Percentiles rank a stretch among this genome's conserved stretches.
These are phyloP conservation scores for Zygosaccharomyces gambellarensis DNA, from an alignment of 805 yeast genomes.

Conservation along the genomic window DNA sequence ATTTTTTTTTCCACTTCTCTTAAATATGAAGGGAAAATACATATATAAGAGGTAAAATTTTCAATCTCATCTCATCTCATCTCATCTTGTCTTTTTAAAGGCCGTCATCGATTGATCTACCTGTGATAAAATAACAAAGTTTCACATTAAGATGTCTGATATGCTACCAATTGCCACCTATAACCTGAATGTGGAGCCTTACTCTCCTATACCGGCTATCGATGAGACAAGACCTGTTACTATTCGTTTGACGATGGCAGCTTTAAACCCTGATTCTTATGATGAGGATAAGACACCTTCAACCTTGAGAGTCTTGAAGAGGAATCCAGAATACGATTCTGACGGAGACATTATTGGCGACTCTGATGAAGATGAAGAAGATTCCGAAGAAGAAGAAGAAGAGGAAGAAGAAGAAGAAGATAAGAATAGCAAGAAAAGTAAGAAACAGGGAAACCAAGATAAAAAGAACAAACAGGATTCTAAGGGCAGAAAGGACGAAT, in stretches of 20 bases:
- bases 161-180: slow-evolving; percentile 82
- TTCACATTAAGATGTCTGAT: slow-evolving; percentile 48
- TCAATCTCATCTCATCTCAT: slow-evolving; percentile 11
- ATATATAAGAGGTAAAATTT: slow-evolving; percentile 7
- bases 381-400: slow-evolving; percentile 42
- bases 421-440: slow-evolving; percentile 45
- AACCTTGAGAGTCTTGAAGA: slow-evolving; percentile 83
- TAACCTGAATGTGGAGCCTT: slow-evolving; percentile 82
- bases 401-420: slow-evolving; percentile 41
- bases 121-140: background rate
- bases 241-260: slow-evolving; percentile 88
- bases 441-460: slow-evolving; percentile 45
- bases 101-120: background rate
- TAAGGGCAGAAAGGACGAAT: slow-evolving; percentile 38
- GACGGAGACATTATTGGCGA: slow-evolving; percentile 45
- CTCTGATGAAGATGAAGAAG: slow-evolving; percentile 42
- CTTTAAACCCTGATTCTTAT: slow-evolving; percentile 80
- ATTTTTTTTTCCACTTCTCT: slow-evolving; percentile 2
- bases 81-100: background rate
- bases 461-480: slow-evolving; percentile 47
- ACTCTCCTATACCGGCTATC: slow-evolving; percentile 80
- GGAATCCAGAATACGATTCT: slow-evolving; percentile 46
- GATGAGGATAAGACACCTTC: slow-evolving; percentile 81
- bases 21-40: background rate
- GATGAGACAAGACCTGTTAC: slow-evolving; percentile 84